Base-by-base conservation (phyloP, 2,329 filamentous ascomycete species). In the Curvularia sp. region DNA sequence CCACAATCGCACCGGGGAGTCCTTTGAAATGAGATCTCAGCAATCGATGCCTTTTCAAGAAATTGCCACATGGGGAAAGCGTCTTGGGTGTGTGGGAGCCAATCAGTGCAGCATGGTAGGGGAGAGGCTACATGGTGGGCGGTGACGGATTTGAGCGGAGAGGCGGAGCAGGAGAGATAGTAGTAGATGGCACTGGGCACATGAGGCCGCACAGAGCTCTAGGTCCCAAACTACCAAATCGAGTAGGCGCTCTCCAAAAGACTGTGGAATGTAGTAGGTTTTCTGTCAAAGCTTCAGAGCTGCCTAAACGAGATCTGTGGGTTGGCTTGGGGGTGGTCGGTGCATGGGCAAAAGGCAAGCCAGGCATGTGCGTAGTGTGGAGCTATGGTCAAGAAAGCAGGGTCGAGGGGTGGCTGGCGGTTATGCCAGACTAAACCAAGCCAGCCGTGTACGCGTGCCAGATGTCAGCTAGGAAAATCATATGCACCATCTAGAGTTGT, bases 251-350 rank as follows among this genome's bases (percentile, higher is more conserved):
- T 28, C 51, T 44, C 24, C 49, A 15, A 52, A 49, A 31, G 49
- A 44, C 55, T 54, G 67, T 75, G 39, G 71, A 73, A 67, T 39
- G 57, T 71, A 54, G 72, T 60, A 53, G 59, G 49, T 64, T 66
- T 61, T 54, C 55, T 50, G 73, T 75, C 71, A 66, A 68, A 75
- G 73, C 70, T 71, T 75, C 55, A 60, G 62, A 74, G 70, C 72
- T 75, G 55, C 73, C 73, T 72, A 72, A 69, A 71, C 61, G 62
- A 70, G 65, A 31, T 52, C 41, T 55, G 56, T 58, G 46, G 52
- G 42, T 44, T 55, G 47, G 39, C 30, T 38, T 53, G 18, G 51
- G 44, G 55, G 64, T 68, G 63, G 66, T 64, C 64, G 65, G 62
- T 62, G 63, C 68, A 68, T 63, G 44, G 33, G 39, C 52, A 55